phyloP scores from a whole-genome alignment of 805 yeast genomes.

The Starmerella davenportii region DNA sequence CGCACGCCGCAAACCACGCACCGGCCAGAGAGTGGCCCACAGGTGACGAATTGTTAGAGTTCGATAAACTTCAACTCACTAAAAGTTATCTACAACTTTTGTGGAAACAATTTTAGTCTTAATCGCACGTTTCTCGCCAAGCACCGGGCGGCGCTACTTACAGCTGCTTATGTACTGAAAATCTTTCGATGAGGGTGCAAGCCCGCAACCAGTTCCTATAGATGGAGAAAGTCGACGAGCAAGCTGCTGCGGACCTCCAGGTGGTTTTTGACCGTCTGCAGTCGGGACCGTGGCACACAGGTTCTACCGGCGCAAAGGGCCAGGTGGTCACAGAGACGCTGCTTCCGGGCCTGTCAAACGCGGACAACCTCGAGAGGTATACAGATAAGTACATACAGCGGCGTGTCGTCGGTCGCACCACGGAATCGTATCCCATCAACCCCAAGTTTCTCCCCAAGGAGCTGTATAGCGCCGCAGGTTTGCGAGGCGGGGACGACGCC shows the following conservation, averaged over 20 bases:
- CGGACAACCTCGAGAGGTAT: slow-evolving; percentile 64
- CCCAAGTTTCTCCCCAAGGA: slow-evolving; percentile 61
- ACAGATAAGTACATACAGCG: slow-evolving; percentile 63
- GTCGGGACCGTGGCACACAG: slow-evolving; percentile 17
- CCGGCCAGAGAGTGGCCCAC: too few relatives aligned
- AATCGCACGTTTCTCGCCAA: too few relatives aligned
- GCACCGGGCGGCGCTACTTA: too few relatives aligned
- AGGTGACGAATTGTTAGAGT: too few relatives aligned
- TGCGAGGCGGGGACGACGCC: slow-evolving; percentile 11
- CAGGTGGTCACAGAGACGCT: slow-evolving; percentile 11
- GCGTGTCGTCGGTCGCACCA: slow-evolving; percentile 49
- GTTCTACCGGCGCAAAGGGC: slow-evolving; percentile 12
- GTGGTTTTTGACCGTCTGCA: slow-evolving; percentile 6
- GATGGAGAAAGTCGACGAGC: slow-evolving; percentile 4
- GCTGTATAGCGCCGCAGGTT: slow-evolving; percentile 52
- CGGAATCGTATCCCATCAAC: slow-evolving; percentile 62
- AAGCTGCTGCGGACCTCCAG: slow-evolving; percentile 9
- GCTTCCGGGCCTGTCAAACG: slow-evolving; percentile 3
- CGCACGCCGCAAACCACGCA: too few relatives aligned
- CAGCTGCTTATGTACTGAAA: too few relatives aligned
- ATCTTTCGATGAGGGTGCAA: too few relatives aligned
- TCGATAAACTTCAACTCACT: too few relatives aligned
- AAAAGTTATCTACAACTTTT: too few relatives aligned
- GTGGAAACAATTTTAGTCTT: too few relatives aligned
- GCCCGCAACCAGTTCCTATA: too few relatives aligned